A percentile compares a stretch with the other conserved stretches of the same genome.
phyloP scores from a whole-genome alignment of 164 flowering plant species.

The Brasenia schreberi region DNA sequence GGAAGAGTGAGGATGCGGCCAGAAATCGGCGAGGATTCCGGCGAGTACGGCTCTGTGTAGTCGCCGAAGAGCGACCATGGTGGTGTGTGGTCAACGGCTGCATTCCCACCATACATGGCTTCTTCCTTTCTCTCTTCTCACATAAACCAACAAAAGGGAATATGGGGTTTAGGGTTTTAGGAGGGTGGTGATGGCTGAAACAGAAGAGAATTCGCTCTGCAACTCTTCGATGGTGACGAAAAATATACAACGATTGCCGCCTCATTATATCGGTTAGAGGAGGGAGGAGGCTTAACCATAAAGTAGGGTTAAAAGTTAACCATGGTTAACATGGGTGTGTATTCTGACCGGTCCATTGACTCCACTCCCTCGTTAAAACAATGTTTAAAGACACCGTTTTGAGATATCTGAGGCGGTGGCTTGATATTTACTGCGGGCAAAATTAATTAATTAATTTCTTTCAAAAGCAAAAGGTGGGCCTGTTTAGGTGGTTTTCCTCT shows the following conservation, averaged over 20 bases:
- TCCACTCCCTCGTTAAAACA: neutral
- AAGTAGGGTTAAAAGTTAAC: neutral
- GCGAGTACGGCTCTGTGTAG: neutral
- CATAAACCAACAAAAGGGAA: neutral
- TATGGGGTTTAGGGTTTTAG: neutral
- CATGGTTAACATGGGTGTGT: neutral
- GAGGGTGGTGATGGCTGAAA: neutral
- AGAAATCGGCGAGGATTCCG: neutral
- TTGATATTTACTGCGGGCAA: neutral
- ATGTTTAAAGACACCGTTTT: neutral
- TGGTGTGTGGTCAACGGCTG: neutral
- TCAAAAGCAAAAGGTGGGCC: too few species aligned
- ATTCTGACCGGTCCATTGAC: neutral
- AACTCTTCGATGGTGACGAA: neutral
- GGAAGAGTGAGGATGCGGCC: neutral
- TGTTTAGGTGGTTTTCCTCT: too few species aligned
- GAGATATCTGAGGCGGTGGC: neutral
- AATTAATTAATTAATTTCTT: too few species aligned
- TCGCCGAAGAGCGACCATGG: constrained; percentile 2
- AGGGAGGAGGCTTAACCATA: neutral
- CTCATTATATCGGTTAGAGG: neutral
- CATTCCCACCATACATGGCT: neutral
- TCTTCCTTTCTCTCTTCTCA: neutral
- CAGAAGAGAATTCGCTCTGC: neutral
- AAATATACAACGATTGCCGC: neutral